Evolutionary conservation across 75 land plant species (phyloP).

Genomic region (Gnetum montanum): DNA sequence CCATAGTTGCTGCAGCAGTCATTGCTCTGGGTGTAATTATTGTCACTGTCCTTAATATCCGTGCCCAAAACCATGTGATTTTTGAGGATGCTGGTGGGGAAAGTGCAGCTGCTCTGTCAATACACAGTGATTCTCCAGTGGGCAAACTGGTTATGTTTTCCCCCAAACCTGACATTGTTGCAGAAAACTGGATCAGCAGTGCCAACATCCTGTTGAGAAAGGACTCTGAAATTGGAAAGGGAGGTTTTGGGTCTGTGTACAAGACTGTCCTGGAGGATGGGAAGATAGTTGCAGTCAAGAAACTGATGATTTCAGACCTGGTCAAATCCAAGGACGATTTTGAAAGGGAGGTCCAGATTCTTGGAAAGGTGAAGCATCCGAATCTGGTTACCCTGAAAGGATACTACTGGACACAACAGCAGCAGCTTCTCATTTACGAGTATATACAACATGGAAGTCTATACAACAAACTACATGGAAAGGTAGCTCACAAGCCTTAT

Average conservation of each 20-base stretch:
- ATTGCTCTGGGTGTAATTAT: slow-evolving; percentile 63
- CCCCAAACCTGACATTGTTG: slow-evolving; percentile 15
- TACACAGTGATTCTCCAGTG: slow-evolving; percentile 13
- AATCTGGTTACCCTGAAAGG: slow-evolving; percentile 70
- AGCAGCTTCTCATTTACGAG: slow-evolving; percentile 78
- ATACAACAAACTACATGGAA: slow-evolving; percentile 59
- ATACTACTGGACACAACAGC: slow-evolving; percentile 89
- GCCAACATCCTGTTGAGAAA: slow-evolving; percentile 66
- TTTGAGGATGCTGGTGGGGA: slow-evolving; percentile 34
- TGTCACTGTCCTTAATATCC: slow-evolving; percentile 54
- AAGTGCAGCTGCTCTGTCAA: slow-evolving; percentile 27
- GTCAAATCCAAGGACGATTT: slow-evolving; percentile 74
- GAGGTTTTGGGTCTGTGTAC: slow-evolving; percentile 83
- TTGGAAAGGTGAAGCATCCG: slow-evolving; percentile 72
- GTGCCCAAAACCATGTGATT: slow-evolving; percentile 39
- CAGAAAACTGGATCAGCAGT: slow-evolving; percentile 35
- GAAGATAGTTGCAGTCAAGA: slow-evolving; percentile 64
- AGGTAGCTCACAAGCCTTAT: slow-evolving; percentile 18
- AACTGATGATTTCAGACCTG: slow-evolving; percentile 49
- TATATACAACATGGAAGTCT: slow-evolving; percentile 69
- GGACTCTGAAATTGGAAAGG: slow-evolving; percentile 74
- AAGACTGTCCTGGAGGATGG: slow-evolving; percentile 56
- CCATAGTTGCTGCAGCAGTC: slow-evolving; percentile 70
- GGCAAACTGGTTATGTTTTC: slow-evolving; percentile 81
- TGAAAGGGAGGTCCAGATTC: slow-evolving; percentile 62